Evolutionary conservation across 2,329 filamentous ascomycete species (phyloP).

Genomic region (Ilyonectria sp.): DNA sequence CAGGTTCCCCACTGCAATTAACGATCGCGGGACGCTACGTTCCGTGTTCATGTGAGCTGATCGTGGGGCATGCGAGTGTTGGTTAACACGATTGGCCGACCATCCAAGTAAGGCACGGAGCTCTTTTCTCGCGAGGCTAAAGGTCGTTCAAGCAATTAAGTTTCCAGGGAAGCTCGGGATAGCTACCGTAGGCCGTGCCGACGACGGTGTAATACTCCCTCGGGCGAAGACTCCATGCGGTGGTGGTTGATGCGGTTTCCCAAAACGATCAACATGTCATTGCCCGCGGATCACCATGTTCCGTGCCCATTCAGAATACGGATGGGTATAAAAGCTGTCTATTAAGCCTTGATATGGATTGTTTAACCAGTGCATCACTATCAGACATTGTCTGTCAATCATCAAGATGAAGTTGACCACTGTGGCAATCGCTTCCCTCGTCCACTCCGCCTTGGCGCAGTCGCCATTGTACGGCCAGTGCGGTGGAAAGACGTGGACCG

Average conservation of each 20-base stretch:
- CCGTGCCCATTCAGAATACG: constrained; percentile 4
- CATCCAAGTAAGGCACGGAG: not conserved
- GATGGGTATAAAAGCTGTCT: constrained; percentile 13
- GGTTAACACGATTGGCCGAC: not conserved
- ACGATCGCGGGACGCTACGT: constrained; percentile 6
- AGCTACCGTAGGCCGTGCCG: not conserved
- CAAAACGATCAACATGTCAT: not conserved
- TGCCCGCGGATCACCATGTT: constrained; percentile 21
- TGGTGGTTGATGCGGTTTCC: constrained; percentile 26
- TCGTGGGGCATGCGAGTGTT: not conserved
- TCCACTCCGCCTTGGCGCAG: constrained; percentile 22
- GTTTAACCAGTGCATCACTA: not conserved
- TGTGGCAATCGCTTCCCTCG: constrained; percentile 14
- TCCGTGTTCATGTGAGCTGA: constrained; percentile 7
- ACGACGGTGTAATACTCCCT: not conserved
- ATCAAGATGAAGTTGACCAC: constrained; percentile 16
- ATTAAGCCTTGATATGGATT: not conserved
- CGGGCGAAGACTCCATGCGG: too few relatives aligned
- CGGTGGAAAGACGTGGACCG: constrained; percentile 25
- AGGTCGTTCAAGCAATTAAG: not conserved
- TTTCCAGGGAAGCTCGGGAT: not conserved
- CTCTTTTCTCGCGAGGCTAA: not conserved
- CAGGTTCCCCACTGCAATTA: not conserved
- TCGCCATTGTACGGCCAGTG: constrained; percentile 30
- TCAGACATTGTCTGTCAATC: not conserved